These are phyloP conservation scores for Mercurialis annua DNA, from an alignment of 345 rosid genomes.

Conservation along the genomic window DNA sequence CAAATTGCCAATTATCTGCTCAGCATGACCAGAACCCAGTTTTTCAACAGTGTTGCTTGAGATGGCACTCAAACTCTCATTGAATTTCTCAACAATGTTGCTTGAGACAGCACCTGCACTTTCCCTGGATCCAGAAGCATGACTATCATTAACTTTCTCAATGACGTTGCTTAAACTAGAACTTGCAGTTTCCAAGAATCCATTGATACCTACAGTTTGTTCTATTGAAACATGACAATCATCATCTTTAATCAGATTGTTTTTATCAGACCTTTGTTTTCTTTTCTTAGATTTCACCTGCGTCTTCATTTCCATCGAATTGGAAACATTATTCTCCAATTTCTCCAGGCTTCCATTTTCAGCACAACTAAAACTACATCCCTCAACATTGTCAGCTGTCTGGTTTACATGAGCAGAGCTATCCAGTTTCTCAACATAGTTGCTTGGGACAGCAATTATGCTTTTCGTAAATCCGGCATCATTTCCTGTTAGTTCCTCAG, in stretches of 20 bases:
- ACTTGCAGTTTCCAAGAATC: not conserved
- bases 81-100: too few species aligned
- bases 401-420: not conserved
- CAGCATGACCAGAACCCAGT: too few species aligned
- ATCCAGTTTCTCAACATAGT: not conserved
- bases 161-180: not conserved
- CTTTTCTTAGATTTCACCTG: constrained; percentile 6
- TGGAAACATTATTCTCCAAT: too few species aligned
- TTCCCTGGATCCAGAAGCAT: not conserved
- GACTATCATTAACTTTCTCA: not conserved
- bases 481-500: too few species aligned
- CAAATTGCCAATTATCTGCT: too few species aligned
- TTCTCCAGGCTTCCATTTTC: too few species aligned
- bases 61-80: too few species aligned
- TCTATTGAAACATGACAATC: not conserved
- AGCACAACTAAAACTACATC: too few species aligned
- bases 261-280: not conserved
- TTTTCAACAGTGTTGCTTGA: too few species aligned
- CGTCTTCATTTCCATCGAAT: not conserved
- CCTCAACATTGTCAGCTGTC: not conserved
- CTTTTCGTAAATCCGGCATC: too few species aligned
- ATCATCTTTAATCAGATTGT: not conserved
- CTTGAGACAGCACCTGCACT: not conserved
- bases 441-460: too few species aligned
- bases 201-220: not conserved